Conservation (phyloP, 2,329 filamentous ascomycete species). For the Drechslerella coelobrocha region DNA sequence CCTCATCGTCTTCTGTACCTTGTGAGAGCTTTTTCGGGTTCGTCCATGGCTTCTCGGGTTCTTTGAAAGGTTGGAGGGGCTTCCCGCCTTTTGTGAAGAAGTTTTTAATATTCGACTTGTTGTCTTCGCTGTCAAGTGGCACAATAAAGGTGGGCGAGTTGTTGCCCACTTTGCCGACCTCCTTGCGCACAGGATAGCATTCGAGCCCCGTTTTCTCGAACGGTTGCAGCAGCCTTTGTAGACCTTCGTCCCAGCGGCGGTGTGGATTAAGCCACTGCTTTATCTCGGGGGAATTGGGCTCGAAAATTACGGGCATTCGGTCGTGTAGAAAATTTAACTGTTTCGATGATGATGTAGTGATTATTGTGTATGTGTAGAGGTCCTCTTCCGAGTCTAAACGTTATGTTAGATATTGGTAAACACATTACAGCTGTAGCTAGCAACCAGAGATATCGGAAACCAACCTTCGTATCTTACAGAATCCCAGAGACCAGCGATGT, state of each 20-base stretch:
- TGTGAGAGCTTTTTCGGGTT: constrained; percentile 30
- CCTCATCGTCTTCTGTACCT: constrained; percentile 45
- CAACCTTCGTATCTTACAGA: constrained; percentile 78
- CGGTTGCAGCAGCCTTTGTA: constrained; percentile 80
- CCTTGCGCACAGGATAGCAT: constrained; percentile 82
- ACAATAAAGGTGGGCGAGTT: constrained; percentile 83
- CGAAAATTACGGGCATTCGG: constrained; percentile 91
- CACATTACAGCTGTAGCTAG: neutral
- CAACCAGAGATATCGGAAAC: neutral
- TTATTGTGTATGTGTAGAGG: constrained; percentile 87
- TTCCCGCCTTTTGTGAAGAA: constrained; percentile 72
- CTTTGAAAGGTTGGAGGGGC: constrained; percentile 40
- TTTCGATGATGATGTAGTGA: constrained; percentile 85
- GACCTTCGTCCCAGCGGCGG: constrained; percentile 74
- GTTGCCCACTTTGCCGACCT: constrained; percentile 93
- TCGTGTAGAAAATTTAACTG: constrained; percentile 88
- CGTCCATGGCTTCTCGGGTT: constrained; percentile 49
- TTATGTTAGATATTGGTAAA: neutral
- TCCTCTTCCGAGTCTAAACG: constrained; percentile 68
- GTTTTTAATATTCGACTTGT: constrained; percentile 91
- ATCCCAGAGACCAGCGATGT: constrained; percentile 91
- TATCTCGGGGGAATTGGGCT: constrained; percentile 74
- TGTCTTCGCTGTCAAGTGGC: constrained; percentile 81
- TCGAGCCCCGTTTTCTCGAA: constrained; percentile 76
- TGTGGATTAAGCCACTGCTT: constrained; percentile 73